Percentiles rank a stretch among this genome's conserved stretches.
These are phyloP conservation scores for Penicillium occitanis DNA, from an alignment of 2,329 filamentous ascomycete species.

Conservation along the genomic window DNA sequence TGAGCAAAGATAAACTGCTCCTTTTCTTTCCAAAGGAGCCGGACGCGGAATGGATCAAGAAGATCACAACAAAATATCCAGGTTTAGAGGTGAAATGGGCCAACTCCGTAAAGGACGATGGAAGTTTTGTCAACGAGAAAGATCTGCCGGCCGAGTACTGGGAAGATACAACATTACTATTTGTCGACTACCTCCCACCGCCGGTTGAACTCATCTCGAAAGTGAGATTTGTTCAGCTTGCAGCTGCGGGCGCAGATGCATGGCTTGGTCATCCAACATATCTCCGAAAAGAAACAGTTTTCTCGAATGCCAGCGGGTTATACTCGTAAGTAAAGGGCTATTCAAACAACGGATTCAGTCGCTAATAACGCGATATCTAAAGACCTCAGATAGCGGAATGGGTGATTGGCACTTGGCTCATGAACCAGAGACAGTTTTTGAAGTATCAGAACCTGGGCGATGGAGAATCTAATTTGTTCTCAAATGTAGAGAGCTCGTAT, in stretches of 20 bases:
- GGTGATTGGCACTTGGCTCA: constrained; percentile 3
- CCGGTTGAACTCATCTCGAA: background rate
- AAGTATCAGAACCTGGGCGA: background rate
- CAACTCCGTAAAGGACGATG: background rate
- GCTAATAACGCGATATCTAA: background rate
- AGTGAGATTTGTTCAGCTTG: constrained; percentile 8
- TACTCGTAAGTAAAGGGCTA: background rate
- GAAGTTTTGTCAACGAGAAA: background rate
- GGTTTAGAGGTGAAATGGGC: constrained; percentile 1
- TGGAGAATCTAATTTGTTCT: background rate
- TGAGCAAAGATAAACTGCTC: constrained; percentile 5
- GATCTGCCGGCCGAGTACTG: background rate
- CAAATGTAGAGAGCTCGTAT: background rate
- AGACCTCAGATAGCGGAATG: constrained; percentile 5
- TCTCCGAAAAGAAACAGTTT: background rate
- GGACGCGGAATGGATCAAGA: background rate
- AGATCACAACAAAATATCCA: background rate
- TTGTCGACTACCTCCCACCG: background rate
- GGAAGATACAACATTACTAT: background rate
- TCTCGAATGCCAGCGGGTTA: background rate
- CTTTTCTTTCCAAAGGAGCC: constrained; percentile 5
- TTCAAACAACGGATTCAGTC: background rate
- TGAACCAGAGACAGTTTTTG: constrained; percentile 1
- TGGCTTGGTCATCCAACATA: background rate
- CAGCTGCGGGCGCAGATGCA: background rate